Base-by-base conservation (phyloP, 202 grass and related monocot species). In the Dendrocalamus latiflorus region DNA sequence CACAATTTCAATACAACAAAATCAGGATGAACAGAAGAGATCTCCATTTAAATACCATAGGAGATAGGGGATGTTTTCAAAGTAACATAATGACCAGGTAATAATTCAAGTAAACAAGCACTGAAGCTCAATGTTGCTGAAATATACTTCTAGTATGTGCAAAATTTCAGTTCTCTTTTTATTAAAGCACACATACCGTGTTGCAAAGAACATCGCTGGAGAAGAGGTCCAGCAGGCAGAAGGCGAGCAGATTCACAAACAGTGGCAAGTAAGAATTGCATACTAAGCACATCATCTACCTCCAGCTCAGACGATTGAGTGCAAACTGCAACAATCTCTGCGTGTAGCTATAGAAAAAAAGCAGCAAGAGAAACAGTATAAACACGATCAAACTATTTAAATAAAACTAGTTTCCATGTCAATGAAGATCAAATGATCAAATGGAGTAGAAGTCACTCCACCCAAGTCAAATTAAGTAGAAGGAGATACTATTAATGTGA, bases 221-320 rank as follows among this genome's bases (percentile, higher is more conserved):
- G 87, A 88, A 99, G 90, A 79, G 96, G 96, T 77, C 91, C 96
- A 11, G 88, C 91, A 84, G 96, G 96, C 66, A 92, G 77, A 85
- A 99, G 89, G 13, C 91, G 89, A 86, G 89, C 91, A 83, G 96
- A 96, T 91, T 99, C 96, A 90, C 87, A 91, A 37, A 99, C 83
- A 65, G 91, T 91, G 73, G 93, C 91, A 70, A 99, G 75, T 81
- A 94, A 34, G 63, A 94, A 84, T 89, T 69, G 85, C 93, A 99
- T 96, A 59, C 76, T 96, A 89, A 81, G 68, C 30, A 96, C 62
- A 66, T 88, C 83, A 65, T 94, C 74, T n/a, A 77, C 58, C 22
- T 81, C 85, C 34, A 87, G 34, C 20, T 83, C 65, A 83, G 66
- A 67, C 56, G 80, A 88, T 79, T 67, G 79, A 64, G 63, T 76